Conservation (phyloP, 371 early-diverging fungal species). For the Rhizopus sp. region DNA sequence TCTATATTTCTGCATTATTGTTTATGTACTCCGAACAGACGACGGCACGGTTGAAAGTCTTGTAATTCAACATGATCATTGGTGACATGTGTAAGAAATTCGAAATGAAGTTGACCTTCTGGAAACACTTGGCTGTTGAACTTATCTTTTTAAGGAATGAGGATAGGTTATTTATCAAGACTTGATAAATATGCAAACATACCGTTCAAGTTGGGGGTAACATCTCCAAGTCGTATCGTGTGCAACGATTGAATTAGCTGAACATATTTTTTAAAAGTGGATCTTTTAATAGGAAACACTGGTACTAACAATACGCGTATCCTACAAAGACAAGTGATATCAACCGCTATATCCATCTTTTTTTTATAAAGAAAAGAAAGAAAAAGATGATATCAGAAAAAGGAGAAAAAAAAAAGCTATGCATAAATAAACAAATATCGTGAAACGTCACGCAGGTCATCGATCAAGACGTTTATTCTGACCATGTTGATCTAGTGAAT, state of each 20-base stretch:
- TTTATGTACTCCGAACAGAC: slow-evolving; percentile 70
- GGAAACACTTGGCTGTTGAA: slow-evolving; percentile 44
- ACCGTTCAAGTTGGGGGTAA: slow-evolving; percentile 62
- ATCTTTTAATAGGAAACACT: slow-evolving; percentile 67
- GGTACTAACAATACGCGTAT: slow-evolving; percentile 77
- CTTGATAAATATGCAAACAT: slow-evolving; percentile 11
- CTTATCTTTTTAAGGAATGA: slow-evolving; percentile 11
- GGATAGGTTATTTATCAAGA: background rate
- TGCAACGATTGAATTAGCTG: slow-evolving; percentile 61
- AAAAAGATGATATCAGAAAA: background rate
- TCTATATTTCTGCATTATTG: background rate
- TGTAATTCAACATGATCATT: slow-evolving; percentile 67
- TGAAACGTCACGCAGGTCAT: background rate
- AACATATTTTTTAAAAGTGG: slow-evolving; percentile 69
- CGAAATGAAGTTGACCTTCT: slow-evolving; percentile 78
- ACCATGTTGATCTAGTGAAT: slow-evolving; percentile 24
- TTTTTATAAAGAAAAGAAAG: background rate
- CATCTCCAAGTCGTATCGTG: slow-evolving; percentile 57
- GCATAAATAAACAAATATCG: background rate
- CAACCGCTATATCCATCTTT: slow-evolving; percentile 44
- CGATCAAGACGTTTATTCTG: slow-evolving; percentile 2
- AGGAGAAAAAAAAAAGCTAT: background rate
- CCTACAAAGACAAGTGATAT: slow-evolving; percentile 61
- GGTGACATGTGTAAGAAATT: slow-evolving; percentile 71
- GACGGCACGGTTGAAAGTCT: slow-evolving; percentile 78